Base-by-base conservation (phyloP, 208 protist genomes). In the Crithidia brevicula region DNA sequence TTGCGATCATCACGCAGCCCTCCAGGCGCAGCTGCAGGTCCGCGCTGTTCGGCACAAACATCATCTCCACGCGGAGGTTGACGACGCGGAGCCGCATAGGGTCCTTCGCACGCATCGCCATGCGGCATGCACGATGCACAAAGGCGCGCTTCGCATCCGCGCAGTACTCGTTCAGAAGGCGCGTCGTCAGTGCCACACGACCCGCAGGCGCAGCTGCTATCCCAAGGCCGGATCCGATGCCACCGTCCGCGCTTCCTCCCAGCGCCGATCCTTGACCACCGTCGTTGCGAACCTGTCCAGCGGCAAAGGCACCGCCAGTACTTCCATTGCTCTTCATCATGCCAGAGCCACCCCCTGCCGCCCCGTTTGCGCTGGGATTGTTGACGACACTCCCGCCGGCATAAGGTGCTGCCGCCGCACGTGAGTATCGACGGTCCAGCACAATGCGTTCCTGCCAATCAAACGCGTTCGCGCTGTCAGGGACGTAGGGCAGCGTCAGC, bases 401-500 rank as follows among this genome's bases (percentile, higher is more conserved):
- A 27, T 43, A 61, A 4, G 45, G 46, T 13, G 63, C 13, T 10
- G 49, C 33, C 5, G 70, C 38, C 36, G 61, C 56, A 62, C 87
- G 49, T 45, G 81, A 63, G 69, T 83, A 96, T 52, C 89, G 86
- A 10, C 88, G 78, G 42, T 86, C 72, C 46, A 96, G 43, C 22
- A 87, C 75, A 47, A 96, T 79, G 27, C 81, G 71, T 54, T 94
- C 79, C 67, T 93, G 88, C 49, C 72, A 85, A 34, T 82, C 73
- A 53, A 83, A 92, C 10, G 70, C 57, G 72, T 88, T 92, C 11
- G 79, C 76, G 27, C 60, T 76, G 51, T 91, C 85, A 11, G 91
- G 83, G 23, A 93, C 67, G 65, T 96, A 96, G 9, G 91, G 91
- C 33, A 93, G 76, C 8, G 89, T 95, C 11, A 96, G 71, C 30